Evolutionary conservation across 1,284 basidiomycete genomes (phyloP), one percentile per base, ranked within the genome.

Genomic region (Violaceomyces palustris): DNA sequence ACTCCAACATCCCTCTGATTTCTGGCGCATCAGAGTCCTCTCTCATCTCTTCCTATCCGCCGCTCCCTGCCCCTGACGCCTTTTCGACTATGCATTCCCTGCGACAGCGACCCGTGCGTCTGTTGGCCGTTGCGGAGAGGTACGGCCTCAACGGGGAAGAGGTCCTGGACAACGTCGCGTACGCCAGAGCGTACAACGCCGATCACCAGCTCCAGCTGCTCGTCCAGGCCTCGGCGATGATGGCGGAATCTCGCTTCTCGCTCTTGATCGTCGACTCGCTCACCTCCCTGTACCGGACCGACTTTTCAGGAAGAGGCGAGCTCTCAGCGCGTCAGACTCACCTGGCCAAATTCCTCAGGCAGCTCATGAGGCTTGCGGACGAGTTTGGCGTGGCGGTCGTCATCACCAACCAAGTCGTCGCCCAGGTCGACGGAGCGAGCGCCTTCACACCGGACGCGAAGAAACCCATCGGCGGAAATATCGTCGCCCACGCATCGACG

Each of bases 351-450:
- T 98, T 97, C 78, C 76, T 99, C 39, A 82, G 94, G 42, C 91
- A 86, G 2, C 78, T 98, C 32, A 88, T 94, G 77, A 81, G 94
- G 32, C 77, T 99, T 33, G 94, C 93, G 4, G 93, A 98, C 70
- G 94, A 98, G 81, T 98, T 90, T 68, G 94, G 93, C 24, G 88
- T 98, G 22, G 93, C 93, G 0, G 93, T 98, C 14, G 91, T 98
- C 4, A 85, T 97, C 40, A 91, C 90, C 5, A 99, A 99, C 73
- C 94, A 99, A 75, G 94, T 99, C 50, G 96, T 99, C 79, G 96
- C 94, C 14, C 92, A 86, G 59, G 93, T 94, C 1, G 94, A 98
- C 45, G 66, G 63, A 25, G 67, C 62, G 10, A 50, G 48, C 12
- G 56, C 56, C 2, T 60, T 60, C 37, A 45, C 55, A 1, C 89